Evolutionary conservation across 2,329 filamentous ascomycete species (phyloP).

Genomic region (Cryphonectria radicalis): DNA sequence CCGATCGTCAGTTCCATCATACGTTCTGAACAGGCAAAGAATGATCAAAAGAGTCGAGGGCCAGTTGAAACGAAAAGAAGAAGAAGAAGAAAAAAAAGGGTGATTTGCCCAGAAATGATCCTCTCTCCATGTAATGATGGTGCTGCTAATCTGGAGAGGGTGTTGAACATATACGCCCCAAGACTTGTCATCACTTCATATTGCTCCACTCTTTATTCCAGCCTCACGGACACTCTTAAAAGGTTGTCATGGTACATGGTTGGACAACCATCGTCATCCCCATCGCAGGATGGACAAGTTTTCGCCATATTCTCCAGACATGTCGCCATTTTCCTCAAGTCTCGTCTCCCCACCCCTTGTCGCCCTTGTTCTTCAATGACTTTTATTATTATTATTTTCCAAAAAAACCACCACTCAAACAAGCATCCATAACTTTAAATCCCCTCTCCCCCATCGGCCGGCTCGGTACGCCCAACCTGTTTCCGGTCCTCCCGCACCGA

Average conservation of each 20-base stretch:
- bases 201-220: not conserved
- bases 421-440: too few relatives aligned
- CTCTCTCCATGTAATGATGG: not conserved
- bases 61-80: not conserved
- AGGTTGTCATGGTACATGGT: not conserved
- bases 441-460: conserved; percentile 14
- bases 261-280: not conserved
- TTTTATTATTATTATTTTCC: too few relatives aligned
- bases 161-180: not conserved
- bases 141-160: too few relatives aligned
- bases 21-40: not conserved
- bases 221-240: not conserved
- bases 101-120: not conserved
- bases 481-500: conserved; percentile 25
- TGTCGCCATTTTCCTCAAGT: conserved; percentile 11
- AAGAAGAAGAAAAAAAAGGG: not conserved
- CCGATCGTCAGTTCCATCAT: not conserved
- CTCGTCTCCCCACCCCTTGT: not conserved
- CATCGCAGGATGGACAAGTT: not conserved
- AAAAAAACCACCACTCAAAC: not conserved
- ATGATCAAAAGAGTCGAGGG: not conserved
- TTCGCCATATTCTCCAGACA: not conserved
- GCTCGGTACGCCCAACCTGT: conserved; percentile 24
- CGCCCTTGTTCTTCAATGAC: not conserved
- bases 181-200: not conserved